Percentiles rank a stretch among this genome's conserved stretches.
These are phyloP conservation scores for Fusarium sp. DNA, from an alignment of 2,329 filamentous ascomycete genomes.

Conservation along the genomic window DNA sequence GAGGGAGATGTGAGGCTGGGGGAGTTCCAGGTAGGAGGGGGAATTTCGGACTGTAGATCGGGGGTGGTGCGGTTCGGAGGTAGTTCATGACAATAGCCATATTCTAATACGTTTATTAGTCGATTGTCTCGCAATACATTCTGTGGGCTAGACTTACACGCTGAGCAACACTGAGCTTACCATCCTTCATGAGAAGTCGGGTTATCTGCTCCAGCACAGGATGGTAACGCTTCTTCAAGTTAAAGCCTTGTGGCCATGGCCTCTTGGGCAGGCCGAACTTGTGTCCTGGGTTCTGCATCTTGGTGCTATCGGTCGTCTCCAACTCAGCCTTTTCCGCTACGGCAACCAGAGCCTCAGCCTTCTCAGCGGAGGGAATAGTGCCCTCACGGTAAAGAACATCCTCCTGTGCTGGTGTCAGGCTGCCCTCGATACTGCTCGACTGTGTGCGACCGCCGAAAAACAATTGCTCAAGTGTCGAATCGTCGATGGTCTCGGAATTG, in stretches of 20 bases:
- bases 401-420: slow-evolving; percentile 60
- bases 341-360: slow-evolving; percentile 52
- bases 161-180: slow-evolving; percentile 91
- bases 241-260: slow-evolving; percentile 72
- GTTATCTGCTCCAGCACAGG: slow-evolving; percentile 88
- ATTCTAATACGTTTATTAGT: slow-evolving; percentile 67
- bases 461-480: slow-evolving; percentile 55
- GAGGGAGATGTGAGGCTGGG: slow-evolving; percentile 82
- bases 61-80: slow-evolving; percentile 86
- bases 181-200: slow-evolving; percentile 90
- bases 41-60: slow-evolving; percentile 77
- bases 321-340: slow-evolving; percentile 40
- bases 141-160: slow-evolving; percentile 68
- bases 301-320: slow-evolving; percentile 28
- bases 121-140: not conserved
- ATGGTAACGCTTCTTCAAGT: slow-evolving; percentile 85
- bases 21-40: slow-evolving; percentile 83
- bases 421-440: slow-evolving; percentile 50
- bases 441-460: slow-evolving; percentile 54
- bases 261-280: slow-evolving; percentile 82
- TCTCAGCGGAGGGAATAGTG: slow-evolving; percentile 55
- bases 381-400: slow-evolving; percentile 59
- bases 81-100: slow-evolving; percentile 86
- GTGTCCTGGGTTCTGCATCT: slow-evolving; percentile 66
- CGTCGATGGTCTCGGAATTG: slow-evolving; percentile 49